Conservation (phyloP, 345 rosid genomes). For the Gossypium bickii region DNA sequence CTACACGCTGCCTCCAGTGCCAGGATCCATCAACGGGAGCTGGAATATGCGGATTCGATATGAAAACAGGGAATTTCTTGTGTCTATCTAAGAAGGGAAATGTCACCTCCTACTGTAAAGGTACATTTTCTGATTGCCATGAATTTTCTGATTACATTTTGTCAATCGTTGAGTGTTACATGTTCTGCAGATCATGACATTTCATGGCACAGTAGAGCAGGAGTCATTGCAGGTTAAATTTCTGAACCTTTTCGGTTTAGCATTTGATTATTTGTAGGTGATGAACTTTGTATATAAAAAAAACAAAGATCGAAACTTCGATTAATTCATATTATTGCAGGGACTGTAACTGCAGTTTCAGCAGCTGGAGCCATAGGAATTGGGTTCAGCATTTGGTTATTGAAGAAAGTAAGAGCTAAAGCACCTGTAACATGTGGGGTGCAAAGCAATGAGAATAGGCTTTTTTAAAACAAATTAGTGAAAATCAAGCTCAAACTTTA, state of each 20-base stretch:
- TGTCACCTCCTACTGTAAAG: slow-evolving; percentile 61
- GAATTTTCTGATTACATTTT: not conserved
- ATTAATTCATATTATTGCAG: slow-evolving; percentile 26
- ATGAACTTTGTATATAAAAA: not conserved
- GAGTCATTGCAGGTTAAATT: slow-evolving; percentile 51
- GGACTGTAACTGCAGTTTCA: slow-evolving; percentile 68
- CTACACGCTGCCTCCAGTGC: slow-evolving; percentile 70
- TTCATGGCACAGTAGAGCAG: slow-evolving; percentile 34
- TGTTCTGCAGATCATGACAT: slow-evolving; percentile 38
- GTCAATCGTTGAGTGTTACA: not conserved
- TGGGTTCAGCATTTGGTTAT: slow-evolving; percentile 72
- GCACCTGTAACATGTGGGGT: slow-evolving; percentile 87
- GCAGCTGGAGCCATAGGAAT: slow-evolving; percentile 75
- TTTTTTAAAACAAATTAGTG: slow-evolving; percentile 43
- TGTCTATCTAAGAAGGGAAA: slow-evolving; percentile 65
- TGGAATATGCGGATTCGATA: slow-evolving; percentile 64
- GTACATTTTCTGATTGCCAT: slow-evolving; percentile 24
- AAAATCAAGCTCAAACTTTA: slow-evolving; percentile 1
- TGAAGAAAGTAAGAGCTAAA: slow-evolving; percentile 70
- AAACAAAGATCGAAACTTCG: not conserved
- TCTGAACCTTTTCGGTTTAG: not conserved
- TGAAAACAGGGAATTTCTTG: slow-evolving; percentile 47
- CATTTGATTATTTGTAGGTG: not conserved
- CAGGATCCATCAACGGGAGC: slow-evolving; percentile 73
- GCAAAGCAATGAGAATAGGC: slow-evolving; percentile 74